Conservation (phyloP, 805 yeast genomes). For the Metschnikowia amazonensis region DNA sequence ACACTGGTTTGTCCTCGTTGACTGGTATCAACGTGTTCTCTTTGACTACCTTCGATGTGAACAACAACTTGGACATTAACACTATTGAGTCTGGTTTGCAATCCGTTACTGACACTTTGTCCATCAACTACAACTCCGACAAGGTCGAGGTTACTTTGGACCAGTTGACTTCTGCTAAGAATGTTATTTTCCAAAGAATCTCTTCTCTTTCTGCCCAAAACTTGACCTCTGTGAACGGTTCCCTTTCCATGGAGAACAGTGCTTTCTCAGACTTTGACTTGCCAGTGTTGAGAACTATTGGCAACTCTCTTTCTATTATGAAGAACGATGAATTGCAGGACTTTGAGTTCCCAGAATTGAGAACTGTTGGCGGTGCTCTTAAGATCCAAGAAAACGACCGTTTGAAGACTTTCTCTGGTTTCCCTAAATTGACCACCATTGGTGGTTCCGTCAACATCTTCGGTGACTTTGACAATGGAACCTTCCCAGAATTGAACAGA, state of each 20-base stretch:
- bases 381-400: constrained; percentile 79
- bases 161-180: constrained; percentile 78
- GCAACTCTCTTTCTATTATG: constrained; percentile 74
- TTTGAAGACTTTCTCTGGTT: constrained; percentile 63
- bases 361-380: constrained; percentile 89
- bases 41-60: constrained; percentile 62
- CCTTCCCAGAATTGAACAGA: constrained; percentile 66
- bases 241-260: constrained; percentile 77
- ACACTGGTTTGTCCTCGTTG: constrained; percentile 65
- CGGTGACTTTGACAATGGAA: constrained; percentile 80
- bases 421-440: constrained; percentile 66
- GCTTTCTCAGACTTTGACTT: constrained; percentile 54
- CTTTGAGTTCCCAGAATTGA: constrained; percentile 65
- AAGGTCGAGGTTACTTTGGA: constrained; percentile 66
- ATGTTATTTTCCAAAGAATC: constrained; percentile 80
- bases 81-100: constrained; percentile 68
- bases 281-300: constrained; percentile 56
- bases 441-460: constrained; percentile 83
- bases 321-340: constrained; percentile 70
- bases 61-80: constrained; percentile 83
- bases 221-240: constrained; percentile 71
- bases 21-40: constrained; percentile 56
- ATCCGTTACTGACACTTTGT: constrained; percentile 69
- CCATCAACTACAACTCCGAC: constrained; percentile 83
- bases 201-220: constrained; percentile 65